phyloP scores from a whole-genome alignment of 129 eudicot genomes.

The Scalesia atractyloides region DNA sequence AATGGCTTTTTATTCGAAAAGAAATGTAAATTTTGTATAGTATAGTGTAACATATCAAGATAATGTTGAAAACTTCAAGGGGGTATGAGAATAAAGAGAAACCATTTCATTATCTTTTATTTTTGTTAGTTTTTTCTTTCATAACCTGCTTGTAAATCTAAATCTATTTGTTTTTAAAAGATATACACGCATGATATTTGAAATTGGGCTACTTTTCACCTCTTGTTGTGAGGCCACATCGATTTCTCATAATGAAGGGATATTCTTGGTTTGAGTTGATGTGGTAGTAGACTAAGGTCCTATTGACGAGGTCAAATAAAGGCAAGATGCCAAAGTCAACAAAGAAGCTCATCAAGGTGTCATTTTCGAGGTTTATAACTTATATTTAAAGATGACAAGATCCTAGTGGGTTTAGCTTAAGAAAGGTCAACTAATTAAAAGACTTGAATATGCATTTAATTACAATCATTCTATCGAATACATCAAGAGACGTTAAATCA shows the following conservation, averaged over 20 bases:
- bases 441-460: not conserved
- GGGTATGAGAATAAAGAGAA: not conserved
- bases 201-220: not conserved
- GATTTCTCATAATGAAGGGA: not conserved
- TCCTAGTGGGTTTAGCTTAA: not conserved
- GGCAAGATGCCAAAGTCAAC: not conserved
- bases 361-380: not conserved
- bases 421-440: not conserved
- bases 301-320: not conserved
- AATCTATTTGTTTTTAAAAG: not conserved
- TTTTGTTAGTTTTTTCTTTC: not conserved
- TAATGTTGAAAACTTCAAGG: not conserved
- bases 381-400: not conserved
- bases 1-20: too few relatives aligned
- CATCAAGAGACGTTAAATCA: not conserved
- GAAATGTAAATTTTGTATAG: too few relatives aligned
- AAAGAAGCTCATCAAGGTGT: constrained; percentile 5
- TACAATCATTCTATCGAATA: not conserved
- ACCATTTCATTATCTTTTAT: not conserved
- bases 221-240: not conserved
- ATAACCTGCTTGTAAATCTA: not conserved
- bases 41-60: not conserved
- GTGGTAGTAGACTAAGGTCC: not conserved
- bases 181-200: not conserved
- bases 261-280: not conserved